phyloP scores from a whole-genome alignment of 305 asterid genomes.

The Solanum aculeatissimum region DNA sequence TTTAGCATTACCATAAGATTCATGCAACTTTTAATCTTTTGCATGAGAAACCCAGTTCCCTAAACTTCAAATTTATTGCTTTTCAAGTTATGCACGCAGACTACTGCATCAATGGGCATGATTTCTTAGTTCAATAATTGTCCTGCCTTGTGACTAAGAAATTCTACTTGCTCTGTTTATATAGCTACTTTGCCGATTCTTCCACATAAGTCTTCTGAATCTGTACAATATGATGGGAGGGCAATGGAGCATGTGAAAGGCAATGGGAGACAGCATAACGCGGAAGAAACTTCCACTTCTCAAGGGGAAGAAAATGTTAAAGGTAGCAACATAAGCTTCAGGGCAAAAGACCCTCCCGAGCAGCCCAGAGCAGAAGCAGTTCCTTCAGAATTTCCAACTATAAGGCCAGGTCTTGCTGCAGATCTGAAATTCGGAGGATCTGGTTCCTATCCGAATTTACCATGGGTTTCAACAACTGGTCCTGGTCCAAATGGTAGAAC shows the following conservation, averaged over 20 bases:
- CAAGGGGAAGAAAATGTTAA: conserved; percentile 37
- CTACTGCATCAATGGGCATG: not conserved
- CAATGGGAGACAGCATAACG: conserved; percentile 42
- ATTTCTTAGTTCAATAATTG: not conserved
- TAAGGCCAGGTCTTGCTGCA: conserved; percentile 86
- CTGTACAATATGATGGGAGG: conserved; percentile 47
- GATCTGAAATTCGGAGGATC: conserved; percentile 82
- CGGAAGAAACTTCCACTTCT: conserved; percentile 54
- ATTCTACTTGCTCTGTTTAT: conserved; percentile 4
- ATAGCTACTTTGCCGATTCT: conserved; percentile 22
- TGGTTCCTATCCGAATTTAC: conserved; percentile 80
- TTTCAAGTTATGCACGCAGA: not conserved
- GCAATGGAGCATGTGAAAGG: conserved; percentile 36
- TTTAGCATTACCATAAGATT: not conserved
- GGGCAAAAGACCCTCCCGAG: conserved; percentile 33
- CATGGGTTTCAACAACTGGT: conserved; percentile 91
- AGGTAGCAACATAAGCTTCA: conserved; percentile 27
- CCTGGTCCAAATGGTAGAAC: conserved; percentile 82
- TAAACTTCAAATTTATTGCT: not conserved
- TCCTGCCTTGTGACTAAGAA: not conserved
- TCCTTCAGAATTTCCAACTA: conserved; percentile 65
- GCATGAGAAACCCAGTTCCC: not conserved
- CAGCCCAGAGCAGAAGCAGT: conserved; percentile 37
- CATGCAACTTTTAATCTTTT: not conserved
- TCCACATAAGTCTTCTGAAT: conserved; percentile 42